Evolutionary conservation across 2,329 filamentous ascomycete genomes (phyloP), one percentile per base, ranked within the genome.

Genomic region (Monilinia polystroma): DNA sequence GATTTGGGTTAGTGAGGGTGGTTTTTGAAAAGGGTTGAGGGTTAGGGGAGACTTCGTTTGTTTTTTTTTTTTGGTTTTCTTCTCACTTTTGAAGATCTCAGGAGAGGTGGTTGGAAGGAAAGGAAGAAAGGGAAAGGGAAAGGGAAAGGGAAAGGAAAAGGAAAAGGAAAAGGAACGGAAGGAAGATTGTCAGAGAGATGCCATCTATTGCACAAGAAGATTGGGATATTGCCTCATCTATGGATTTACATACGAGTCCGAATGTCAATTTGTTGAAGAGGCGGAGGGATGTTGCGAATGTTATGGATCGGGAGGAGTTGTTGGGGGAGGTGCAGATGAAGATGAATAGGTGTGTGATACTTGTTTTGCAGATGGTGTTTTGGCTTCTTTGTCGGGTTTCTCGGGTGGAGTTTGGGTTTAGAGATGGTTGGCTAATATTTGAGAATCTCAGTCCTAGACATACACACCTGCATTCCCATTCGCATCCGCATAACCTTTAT

Each of bases 171-270:
- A 55, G 18, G 32, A 12, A 7, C 5, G 32, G 32, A 35, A 35
- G 32, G 7, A 35, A 6, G 6, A 32, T 32, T 6, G 6, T 35
- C 8, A 12, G 16, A 47, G 20, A 49, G 18, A 75, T 75, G 73
- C 73, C 73, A 20, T 75, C 73, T 0, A 66, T 75, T 35, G 71
- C 71, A 11, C 69, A 73, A 64, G 68, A 66, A 26, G 64, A 68
- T 11, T 59, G 54, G 47, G 52, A 56, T 47, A 29, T 68, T 20
- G 59, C 63, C 20, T 14, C 47, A 26, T 68, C 68, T 1, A 38
- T 63, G 29, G 58, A 62, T 62, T 51, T 62, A 11, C 45, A 62
- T 38, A n/a, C 49, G 49, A 43, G 16, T 43, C 7, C 60, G 4
- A 63, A 54, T 63, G 45, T 62, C 3, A 69, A 52, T 47, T 41